These are phyloP conservation scores for Trichoderma arundinaceum DNA, from an alignment of 2,329 filamentous ascomycete genomes.

Conservation along the genomic window DNA sequence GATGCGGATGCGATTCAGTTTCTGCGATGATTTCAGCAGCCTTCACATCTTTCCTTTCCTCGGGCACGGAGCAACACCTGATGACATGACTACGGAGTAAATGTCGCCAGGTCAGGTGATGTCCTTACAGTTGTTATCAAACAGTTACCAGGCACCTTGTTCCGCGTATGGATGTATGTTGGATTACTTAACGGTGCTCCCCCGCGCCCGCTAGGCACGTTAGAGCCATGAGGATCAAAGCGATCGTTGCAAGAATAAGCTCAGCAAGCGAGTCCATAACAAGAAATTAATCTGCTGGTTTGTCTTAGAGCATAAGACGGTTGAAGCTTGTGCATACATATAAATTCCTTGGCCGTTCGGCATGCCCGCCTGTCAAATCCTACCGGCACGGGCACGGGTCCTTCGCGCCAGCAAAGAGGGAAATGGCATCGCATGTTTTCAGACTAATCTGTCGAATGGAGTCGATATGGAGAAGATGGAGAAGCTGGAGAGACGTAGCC, in stretches of 20 bases:
- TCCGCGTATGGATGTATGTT: too few species aligned
- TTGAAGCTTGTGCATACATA: not conserved
- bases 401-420: not conserved
- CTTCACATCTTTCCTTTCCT: not conserved
- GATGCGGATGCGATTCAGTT: slow-evolving; percentile 8
- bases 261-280: not conserved
- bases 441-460: slow-evolving; percentile 6
- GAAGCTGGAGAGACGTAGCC: slow-evolving; percentile 22
- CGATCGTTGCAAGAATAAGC: not conserved
- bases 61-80: not conserved
- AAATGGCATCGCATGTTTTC: not conserved
- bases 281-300: not conserved
- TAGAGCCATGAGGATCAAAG: not conserved
- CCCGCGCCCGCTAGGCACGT: too few species aligned
- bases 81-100: not conserved
- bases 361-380: slow-evolving; percentile 8
- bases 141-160: too few species aligned
- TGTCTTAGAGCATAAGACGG: not conserved
- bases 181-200: too few species aligned
- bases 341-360: not conserved
- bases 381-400: not conserved
- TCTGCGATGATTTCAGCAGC: too few species aligned
- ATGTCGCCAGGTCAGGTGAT: slow-evolving; percentile 1
- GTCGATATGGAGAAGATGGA: slow-evolving; percentile 20
- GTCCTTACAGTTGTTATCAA: not conserved